A percentile compares a stretch with the other conserved stretches of the same genome.
Evolutionary conservation across 1,139 yeast genomes (phyloP).

Genomic region (Geotrichum armillariae): DNA sequence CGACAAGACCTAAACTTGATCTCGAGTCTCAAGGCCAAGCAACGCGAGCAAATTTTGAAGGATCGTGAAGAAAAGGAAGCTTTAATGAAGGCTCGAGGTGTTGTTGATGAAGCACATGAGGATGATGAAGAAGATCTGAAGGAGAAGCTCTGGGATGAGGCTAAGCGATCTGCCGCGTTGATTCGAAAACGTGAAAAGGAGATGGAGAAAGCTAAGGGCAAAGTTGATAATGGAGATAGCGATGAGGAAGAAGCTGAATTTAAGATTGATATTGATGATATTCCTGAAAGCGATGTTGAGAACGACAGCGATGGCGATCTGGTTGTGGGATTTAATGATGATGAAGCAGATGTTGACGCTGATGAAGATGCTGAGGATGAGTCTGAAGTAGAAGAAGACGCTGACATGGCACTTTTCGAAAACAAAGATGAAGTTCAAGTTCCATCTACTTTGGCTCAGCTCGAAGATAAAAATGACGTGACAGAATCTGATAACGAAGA

Average conservation of each 20-base stretch:
- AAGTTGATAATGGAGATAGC: slow-evolving; percentile 27
- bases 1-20: slow-evolving; percentile 24
- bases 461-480: neutral
- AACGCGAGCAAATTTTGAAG: slow-evolving; percentile 36
- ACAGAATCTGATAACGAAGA: slow-evolving; percentile 3
- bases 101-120: slow-evolving; percentile 31
- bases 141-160: slow-evolving; percentile 60
- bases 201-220: slow-evolving; percentile 30
- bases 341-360: slow-evolving; percentile 34
- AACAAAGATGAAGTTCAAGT: slow-evolving; percentile 8
- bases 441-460: neutral
- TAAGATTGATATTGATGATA: slow-evolving; percentile 30
- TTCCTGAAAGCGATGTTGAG: slow-evolving; percentile 31
- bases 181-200: slow-evolving; percentile 37
- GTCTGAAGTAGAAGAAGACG: slow-evolving; percentile 26
- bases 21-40: slow-evolving; percentile 29
- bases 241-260: slow-evolving; percentile 31
- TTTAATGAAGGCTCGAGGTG: neutral
- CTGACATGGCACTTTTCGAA: slow-evolving; percentile 24
- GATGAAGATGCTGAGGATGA: slow-evolving; percentile 32
- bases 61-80: slow-evolving; percentile 33
- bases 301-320: slow-evolving; percentile 24
- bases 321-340: slow-evolving; percentile 22
- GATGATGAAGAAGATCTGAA: slow-evolving; percentile 39
- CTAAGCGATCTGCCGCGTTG: slow-evolving; percentile 40